These are phyloP conservation scores for Sarocladium brachiariae DNA, from an alignment of 2,329 filamentous ascomycete genomes.

Conservation along the genomic window DNA sequence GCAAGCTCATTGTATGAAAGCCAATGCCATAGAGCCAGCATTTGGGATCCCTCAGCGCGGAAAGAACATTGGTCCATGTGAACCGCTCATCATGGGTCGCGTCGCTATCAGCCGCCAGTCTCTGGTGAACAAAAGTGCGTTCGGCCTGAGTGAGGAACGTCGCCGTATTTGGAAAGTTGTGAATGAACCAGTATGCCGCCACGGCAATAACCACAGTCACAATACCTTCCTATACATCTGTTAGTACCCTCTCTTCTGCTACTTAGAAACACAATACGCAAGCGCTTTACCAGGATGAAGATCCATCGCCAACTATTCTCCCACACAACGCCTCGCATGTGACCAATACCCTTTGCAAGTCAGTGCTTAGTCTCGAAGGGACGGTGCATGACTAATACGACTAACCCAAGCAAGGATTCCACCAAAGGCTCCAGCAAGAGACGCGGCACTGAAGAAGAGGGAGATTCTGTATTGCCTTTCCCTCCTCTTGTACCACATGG, in stretches of 20 bases:
- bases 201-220: slow-evolving; percentile 45
- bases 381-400: slow-evolving; percentile 14
- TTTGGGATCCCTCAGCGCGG: slow-evolving; percentile 60
- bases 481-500: slow-evolving; percentile 48
- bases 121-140: slow-evolving; percentile 50
- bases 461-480: slow-evolving; percentile 50
- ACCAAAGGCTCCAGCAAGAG: slow-evolving; percentile 49
- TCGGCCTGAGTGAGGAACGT: slow-evolving; percentile 49
- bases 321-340: slow-evolving; percentile 46
- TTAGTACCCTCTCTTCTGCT: slow-evolving; percentile 20
- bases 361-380: background rate
- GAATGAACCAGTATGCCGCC: slow-evolving; percentile 52
- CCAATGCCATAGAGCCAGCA: slow-evolving; percentile 66
- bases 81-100: slow-evolving; percentile 63
- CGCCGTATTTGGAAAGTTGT: slow-evolving; percentile 57
- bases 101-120: slow-evolving; percentile 62
- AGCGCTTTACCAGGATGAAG: slow-evolving; percentile 48
- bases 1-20: slow-evolving; percentile 67
- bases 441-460: slow-evolving; percentile 49
- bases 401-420: slow-evolving; percentile 48
- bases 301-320: slow-evolving; percentile 51
- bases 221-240: slow-evolving; percentile 43
- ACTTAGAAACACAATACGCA: no score
- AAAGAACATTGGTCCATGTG: slow-evolving; percentile 56
- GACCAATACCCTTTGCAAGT: slow-evolving; percentile 40